Conservation (phyloP, 441 rosid species). For the Manihot esculenta region DNA sequence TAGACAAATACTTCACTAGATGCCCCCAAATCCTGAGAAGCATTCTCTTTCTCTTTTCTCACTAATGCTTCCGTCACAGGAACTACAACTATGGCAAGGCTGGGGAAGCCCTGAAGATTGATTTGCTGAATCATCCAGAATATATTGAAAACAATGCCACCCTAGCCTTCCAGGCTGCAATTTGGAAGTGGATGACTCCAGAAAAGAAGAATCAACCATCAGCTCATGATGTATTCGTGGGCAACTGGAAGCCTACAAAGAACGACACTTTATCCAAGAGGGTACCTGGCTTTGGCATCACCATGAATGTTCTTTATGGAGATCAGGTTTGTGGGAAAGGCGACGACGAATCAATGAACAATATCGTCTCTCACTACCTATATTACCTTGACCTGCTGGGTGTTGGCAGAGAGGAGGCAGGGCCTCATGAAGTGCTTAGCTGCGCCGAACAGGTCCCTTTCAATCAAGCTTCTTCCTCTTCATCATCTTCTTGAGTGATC, state of each 20-base stretch:
- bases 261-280: slow-evolving; percentile 67
- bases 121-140: slow-evolving; percentile 62
- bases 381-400: slow-evolving; percentile 71
- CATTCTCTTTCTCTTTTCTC: not conserved
- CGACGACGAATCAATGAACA: slow-evolving; percentile 63
- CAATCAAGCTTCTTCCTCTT: slow-evolving; percentile 30
- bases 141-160: slow-evolving; percentile 67
- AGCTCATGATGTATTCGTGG: slow-evolving; percentile 65
- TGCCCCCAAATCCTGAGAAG: not conserved
- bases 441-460: slow-evolving; percentile 65
- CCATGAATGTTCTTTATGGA: slow-evolving; percentile 66
- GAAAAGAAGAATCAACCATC: slow-evolving; percentile 57
- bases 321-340: slow-evolving; percentile 64
- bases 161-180: slow-evolving; percentile 68
- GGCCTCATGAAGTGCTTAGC: slow-evolving; percentile 55
- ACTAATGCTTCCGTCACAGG: slow-evolving; percentile 32
- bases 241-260: slow-evolving; percentile 72
- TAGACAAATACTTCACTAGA: not conserved
- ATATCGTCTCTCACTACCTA: slow-evolving; percentile 55
- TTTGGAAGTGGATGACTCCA: slow-evolving; percentile 82
- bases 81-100: slow-evolving; percentile 73
- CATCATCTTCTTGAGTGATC: slow-evolving; percentile 40
- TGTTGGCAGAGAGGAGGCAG: slow-evolving; percentile 74
- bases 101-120: slow-evolving; percentile 60
- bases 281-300: slow-evolving; percentile 68